Base-by-base conservation (phyloP, 2,329 filamentous ascomycete species). In the Trichoderma polysporum region DNA sequence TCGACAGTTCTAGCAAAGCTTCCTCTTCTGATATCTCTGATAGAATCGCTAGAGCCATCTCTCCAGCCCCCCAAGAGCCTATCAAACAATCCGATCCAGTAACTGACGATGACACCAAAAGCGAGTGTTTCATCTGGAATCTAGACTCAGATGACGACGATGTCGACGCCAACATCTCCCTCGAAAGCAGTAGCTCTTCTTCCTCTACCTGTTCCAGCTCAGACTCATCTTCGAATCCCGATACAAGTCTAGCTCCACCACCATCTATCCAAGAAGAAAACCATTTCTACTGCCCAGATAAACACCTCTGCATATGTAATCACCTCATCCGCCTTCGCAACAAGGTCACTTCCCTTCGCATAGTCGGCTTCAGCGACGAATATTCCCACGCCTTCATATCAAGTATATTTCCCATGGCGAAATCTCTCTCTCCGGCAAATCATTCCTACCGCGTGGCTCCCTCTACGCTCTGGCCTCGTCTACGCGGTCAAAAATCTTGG, bases 341-440 rank as follows among this genome's bases (percentile, higher is more conserved):
- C 5, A 71, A 73, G 1, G 63, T 80, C 52, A 67, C 71, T 37
- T 76, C 77, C 0, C 67, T 77, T 7, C 75, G 79, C 19, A 74
- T 81, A 64, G 77, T 74, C 25, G 79, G 79, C 2, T 80, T 81
- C 68, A 73, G 70, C 66, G 73, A 77, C 13, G 13, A 54, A 0
- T 79, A 78, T 67, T 74, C 76, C 0, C 65, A 71, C 29, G 66
- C 62, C 9, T 70, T 79, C 29, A 61, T 78, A 12, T 57, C 69
- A 15, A 70, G 71, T 0, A 33, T 79, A 7, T 78, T 79, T 45
- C 69, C 72, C 65, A 25, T 67, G 2, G 37, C 50, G 0, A 57
- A 50, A 6, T 39, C 58, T 0, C n/a, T 62, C 1, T 37, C 69
- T 7, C 25, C 47, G 4, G 60, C 17, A 12, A 50, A 50, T 0